Conservation (phyloP, 1,139 yeast genomes). For the Candida smagusa region DNA sequence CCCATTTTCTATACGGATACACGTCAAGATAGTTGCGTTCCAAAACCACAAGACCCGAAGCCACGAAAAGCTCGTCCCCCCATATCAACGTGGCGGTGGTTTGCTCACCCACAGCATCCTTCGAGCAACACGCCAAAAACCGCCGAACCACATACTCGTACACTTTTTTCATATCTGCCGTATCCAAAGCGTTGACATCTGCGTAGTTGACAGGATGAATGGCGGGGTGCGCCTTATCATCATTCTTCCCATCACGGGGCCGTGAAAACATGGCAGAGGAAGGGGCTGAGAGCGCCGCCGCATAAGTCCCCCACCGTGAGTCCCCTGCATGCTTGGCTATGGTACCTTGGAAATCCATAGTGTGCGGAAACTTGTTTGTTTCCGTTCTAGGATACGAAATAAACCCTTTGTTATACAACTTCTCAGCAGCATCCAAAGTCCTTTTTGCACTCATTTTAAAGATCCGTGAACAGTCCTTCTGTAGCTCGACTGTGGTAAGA, state of each 20-base stretch:
- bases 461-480: conserved; percentile 74
- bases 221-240: conserved; percentile 98
- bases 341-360: conserved; percentile 64
- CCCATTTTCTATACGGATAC: conserved; percentile 80
- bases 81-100: conserved; percentile 66
- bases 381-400: conserved; percentile 97
- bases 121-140: conserved; percentile 88
- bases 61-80: conserved; percentile 71
- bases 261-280: conserved; percentile 30
- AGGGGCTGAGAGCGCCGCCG: conserved; percentile 28
- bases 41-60: conserved; percentile 69
- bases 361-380: conserved; percentile 78
- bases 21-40: conserved; percentile 78
- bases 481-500: conserved; percentile 91
- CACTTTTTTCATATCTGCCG: conserved; percentile 61
- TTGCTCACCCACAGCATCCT: conserved; percentile 78
- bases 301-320: conserved; percentile 48
- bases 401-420: conserved; percentile 78
- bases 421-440: conserved; percentile 82
- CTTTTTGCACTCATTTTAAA: conserved; percentile 80
- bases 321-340: conserved; percentile 59
- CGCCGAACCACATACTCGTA: conserved; percentile 86
- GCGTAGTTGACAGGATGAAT: conserved; percentile 79
- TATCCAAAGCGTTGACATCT: conserved; percentile 29
- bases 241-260: conserved; percentile 80